A percentile compares a stretch with the other conserved stretches of the same genome.
Conservation (phyloP, 176 grass and related monocot genomes). For the Rhipidocladum racemiflorum region DNA sequence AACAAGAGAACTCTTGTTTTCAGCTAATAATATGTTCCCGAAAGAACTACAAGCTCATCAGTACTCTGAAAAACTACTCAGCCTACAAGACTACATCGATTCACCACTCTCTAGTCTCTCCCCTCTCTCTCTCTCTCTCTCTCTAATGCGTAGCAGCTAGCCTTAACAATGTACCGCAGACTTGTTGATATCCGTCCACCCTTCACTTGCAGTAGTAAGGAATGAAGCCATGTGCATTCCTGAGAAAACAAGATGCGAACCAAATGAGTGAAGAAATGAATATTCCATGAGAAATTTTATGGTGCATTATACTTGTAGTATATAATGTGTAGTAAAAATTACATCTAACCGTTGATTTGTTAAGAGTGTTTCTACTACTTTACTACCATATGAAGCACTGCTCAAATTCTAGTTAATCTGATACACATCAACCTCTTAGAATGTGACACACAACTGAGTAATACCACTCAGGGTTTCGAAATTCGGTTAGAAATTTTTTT, state of each 20-base stretch:
- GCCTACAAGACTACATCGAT: constrained; percentile 47
- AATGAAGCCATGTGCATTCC: constrained; percentile 22
- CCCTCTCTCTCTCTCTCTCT: not conserved
- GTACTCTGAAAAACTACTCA: constrained; percentile 34
- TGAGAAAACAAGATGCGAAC: not conserved
- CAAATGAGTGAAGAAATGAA: not conserved
- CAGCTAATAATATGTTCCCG: constrained; percentile 37
- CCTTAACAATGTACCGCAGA: constrained; percentile 27
- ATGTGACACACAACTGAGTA: too few relatives aligned
- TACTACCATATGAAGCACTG: too few relatives aligned
- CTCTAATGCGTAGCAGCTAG: constrained; percentile 19
- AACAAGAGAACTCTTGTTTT: not conserved
- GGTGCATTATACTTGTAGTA: too few relatives aligned
- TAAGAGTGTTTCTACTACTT: too few relatives aligned
- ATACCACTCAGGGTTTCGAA: too few relatives aligned
- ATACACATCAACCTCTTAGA: too few relatives aligned
- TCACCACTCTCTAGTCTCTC: constrained; percentile 13
- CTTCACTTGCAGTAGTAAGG: not conserved
- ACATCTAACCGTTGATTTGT: too few relatives aligned
- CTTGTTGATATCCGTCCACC: not conserved
- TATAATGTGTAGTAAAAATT: too few relatives aligned
- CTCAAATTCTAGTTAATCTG: too few relatives aligned
- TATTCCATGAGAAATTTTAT: too few relatives aligned
- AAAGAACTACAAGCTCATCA: constrained; percentile 46
- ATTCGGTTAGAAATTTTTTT: too few relatives aligned